phyloP scores from a whole-genome alignment of 1,284 basidiomycete species.

The Polyporus tsugae region DNA sequence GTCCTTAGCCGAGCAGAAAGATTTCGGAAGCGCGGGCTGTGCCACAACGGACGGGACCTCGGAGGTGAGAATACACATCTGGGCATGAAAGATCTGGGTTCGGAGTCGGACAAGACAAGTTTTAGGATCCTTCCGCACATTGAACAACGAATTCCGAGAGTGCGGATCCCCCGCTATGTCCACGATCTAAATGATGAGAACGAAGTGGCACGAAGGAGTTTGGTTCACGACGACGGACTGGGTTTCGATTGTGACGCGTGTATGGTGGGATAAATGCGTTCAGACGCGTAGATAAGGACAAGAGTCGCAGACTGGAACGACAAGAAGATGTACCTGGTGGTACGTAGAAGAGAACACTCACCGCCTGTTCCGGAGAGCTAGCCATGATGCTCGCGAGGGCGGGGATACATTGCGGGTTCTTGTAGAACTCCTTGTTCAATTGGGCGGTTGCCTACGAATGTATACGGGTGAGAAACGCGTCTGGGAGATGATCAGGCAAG shows the following conservation, averaged over 20 bases:
- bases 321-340: neutral
- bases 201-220: neutral
- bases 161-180: neutral
- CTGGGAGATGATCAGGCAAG: conserved; percentile 12
- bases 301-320: conserved; percentile 2
- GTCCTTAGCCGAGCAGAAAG: neutral
- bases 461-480: conserved; percentile 3
- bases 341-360: conserved; percentile 46
- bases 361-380: conserved; percentile 79
- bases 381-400: conserved; percentile 91
- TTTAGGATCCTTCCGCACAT: neutral
- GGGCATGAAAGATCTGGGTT: neutral
- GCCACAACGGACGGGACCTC: neutral
- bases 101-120: neutral
- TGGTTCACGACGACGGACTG: neutral
- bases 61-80: neutral
- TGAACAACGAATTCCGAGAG: neutral
- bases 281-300: neutral
- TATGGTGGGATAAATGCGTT: conserved; percentile 11
- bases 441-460: conserved; percentile 83
- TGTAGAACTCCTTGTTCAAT: conserved; percentile 93
- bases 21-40: neutral
- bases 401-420: conserved; percentile 89
- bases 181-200: conserved; percentile 15
- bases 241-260: neutral